Conservation (phyloP, 1,139 yeast genomes). For the Candida pseudoviswanathii region DNA sequence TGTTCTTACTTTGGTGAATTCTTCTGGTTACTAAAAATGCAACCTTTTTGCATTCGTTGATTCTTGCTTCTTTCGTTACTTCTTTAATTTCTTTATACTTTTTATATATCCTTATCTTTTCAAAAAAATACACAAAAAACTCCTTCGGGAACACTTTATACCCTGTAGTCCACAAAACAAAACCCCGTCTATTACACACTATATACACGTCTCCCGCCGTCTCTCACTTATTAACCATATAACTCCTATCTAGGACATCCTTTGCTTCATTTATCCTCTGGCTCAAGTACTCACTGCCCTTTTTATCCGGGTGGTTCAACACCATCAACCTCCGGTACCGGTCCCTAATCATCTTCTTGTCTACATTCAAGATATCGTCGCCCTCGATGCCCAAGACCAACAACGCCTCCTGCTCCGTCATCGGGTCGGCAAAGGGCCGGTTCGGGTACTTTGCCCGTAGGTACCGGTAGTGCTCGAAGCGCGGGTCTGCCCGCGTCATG, state of each 20-base stretch:
- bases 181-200: neutral
- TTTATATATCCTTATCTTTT: neutral
- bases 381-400: slow-evolving; percentile 55
- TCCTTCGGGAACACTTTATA: neutral
- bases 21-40: too few relatives aligned
- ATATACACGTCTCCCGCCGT: neutral
- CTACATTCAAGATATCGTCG: slow-evolving; percentile 50
- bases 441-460: slow-evolving; percentile 39
- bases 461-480: slow-evolving; percentile 26
- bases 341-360: slow-evolving; percentile 46
- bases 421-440: slow-evolving; percentile 49
- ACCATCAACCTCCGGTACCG: slow-evolving; percentile 68
- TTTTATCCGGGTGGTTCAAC: slow-evolving; percentile 73
- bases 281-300: slow-evolving; percentile 71
- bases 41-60: neutral
- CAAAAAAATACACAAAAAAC: neutral
- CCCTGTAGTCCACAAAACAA: neutral
- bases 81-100: neutral
- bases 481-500: slow-evolving; percentile 17
- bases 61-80: neutral
- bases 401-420: slow-evolving; percentile 66
- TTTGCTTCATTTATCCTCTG: slow-evolving; percentile 79
- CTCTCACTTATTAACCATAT: slow-evolving; percentile 31
- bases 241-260: slow-evolving; percentile 62
- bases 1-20: neutral